Percentiles rank a stretch among this genome's conserved stretches.
Conservation (phyloP, 345 rosid genomes). For the Salix brachista region DNA sequence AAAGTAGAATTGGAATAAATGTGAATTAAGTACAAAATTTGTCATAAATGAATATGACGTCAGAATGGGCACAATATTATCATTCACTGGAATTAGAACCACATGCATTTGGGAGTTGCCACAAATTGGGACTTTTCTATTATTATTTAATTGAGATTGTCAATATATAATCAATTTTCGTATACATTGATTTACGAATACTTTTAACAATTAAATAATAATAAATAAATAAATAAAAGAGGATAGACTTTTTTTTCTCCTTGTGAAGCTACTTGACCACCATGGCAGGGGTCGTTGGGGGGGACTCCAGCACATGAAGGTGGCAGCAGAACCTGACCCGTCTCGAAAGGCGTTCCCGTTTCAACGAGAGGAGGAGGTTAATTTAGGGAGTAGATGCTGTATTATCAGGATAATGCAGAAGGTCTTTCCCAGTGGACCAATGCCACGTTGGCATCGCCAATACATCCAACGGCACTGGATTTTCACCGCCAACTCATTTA, state of each 20-base stretch:
- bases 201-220: not conserved
- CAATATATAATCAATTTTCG: too few species aligned
- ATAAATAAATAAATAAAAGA: not conserved
- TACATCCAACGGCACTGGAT: slow-evolving; percentile 15
- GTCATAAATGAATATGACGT: too few species aligned
- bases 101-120: too few species aligned
- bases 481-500: slow-evolving; percentile 25
- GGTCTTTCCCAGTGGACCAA: slow-evolving; percentile 2
- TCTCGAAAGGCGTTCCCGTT: slow-evolving; percentile 51
- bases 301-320: slow-evolving; percentile 33
- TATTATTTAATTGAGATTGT: too few species aligned
- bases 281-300: slow-evolving; percentile 2
- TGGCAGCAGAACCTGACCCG: slow-evolving; percentile 42
- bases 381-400: slow-evolving; percentile 12
- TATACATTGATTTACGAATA: too few species aligned
- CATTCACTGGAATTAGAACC: too few species aligned
- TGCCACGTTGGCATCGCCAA: slow-evolving; percentile 1
- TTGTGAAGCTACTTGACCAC: not conserved
- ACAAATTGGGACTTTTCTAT: too few species aligned
- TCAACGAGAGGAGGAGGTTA: slow-evolving; percentile 8
- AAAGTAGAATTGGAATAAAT: too few species aligned
- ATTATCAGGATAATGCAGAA: slow-evolving; percentile 14
- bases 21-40: too few species aligned
- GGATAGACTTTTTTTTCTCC: too few species aligned
- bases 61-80: too few species aligned